These are phyloP conservation scores for Cystofilobasidium ferigula DNA, from an alignment of 768 basidiomycete genomes.

Conservation along the genomic window DNA sequence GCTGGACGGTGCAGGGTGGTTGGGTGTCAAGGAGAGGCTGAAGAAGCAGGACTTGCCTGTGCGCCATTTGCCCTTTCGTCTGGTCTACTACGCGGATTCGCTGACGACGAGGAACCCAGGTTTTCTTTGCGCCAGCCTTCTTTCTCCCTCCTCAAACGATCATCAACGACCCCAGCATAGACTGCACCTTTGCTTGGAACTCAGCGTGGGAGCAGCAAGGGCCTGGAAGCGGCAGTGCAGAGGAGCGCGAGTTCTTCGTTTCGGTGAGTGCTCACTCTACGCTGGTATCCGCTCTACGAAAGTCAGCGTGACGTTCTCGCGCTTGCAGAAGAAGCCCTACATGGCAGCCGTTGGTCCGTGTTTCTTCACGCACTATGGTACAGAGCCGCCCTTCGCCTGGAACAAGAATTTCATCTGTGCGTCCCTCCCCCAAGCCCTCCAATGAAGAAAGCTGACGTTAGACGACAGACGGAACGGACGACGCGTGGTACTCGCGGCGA, in stretches of 20 bases:
- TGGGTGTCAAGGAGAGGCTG: slow-evolving; percentile 28
- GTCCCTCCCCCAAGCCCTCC: slow-evolving; percentile 4
- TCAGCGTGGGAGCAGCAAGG: slow-evolving; percentile 31
- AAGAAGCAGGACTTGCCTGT: slow-evolving; percentile 30
- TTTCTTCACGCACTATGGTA: slow-evolving; percentile 40
- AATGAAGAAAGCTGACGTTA: not conserved
- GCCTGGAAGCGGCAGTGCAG: slow-evolving; percentile 14
- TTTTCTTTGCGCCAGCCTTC: slow-evolving; percentile 38
- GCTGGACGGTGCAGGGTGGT: slow-evolving; percentile 34
- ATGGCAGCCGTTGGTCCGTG: slow-evolving; percentile 38
- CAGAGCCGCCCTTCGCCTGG: slow-evolving; percentile 34
- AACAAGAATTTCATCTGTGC: slow-evolving; percentile 40
- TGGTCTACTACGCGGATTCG: not conserved
- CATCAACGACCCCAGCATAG: slow-evolving; percentile 30
- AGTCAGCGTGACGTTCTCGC: no score
- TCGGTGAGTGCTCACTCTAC: slow-evolving; percentile 25
- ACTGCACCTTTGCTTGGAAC: slow-evolving; percentile 38
- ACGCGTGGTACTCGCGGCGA: slow-evolving; percentile 34
- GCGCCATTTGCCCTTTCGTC: slow-evolving; percentile 10
- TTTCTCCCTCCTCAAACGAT: slow-evolving; percentile 36
- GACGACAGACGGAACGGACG: slow-evolving; percentile 35
- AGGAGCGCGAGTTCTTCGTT: slow-evolving; percentile 33
- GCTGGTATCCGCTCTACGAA: not conserved
- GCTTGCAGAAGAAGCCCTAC: slow-evolving; percentile 33
- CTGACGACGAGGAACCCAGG: no score